Conservation (phyloP, 352 stramenopile genomes). For the Globisporangium uncinulatum region DNA sequence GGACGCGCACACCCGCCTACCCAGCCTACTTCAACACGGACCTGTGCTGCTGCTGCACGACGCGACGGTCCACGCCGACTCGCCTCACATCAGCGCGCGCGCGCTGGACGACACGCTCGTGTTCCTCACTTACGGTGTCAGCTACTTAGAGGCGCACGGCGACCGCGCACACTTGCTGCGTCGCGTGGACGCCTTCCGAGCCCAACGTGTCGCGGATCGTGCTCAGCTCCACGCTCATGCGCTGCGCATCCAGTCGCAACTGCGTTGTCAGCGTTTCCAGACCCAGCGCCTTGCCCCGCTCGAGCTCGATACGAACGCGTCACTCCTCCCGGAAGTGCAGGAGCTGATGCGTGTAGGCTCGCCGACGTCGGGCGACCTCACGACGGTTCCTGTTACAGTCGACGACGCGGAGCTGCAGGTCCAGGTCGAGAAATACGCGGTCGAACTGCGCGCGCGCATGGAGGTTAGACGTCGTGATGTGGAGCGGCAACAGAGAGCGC, state of each 20-base stretch:
- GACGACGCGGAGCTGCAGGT: slow-evolving; percentile 28
- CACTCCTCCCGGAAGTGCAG: slow-evolving; percentile 33
- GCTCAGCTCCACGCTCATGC: slow-evolving; percentile 17
- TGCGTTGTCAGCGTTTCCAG: slow-evolving; percentile 41
- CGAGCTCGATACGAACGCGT: slow-evolving; percentile 28
- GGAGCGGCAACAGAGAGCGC: slow-evolving; percentile 29
- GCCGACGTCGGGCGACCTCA: slow-evolving; percentile 2
- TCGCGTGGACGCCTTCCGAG: slow-evolving; percentile 11
- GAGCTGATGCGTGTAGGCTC: slow-evolving; percentile 14
- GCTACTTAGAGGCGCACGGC: slow-evolving; percentile 26
- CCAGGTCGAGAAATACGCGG: slow-evolving; percentile 39
- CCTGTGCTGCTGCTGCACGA: slow-evolving; percentile 24
- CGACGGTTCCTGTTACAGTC: slow-evolving; percentile 18
- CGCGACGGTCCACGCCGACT: slow-evolving; percentile 23
- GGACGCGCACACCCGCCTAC: slow-evolving; percentile 19
- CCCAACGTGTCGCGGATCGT: slow-evolving; percentile 10
- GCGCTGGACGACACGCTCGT: slow-evolving; percentile 44
- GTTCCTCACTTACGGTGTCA: slow-evolving; percentile 35
- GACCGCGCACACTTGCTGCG: slow-evolving; percentile 10
- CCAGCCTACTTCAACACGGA: slow-evolving; percentile 22
- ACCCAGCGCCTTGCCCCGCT: slow-evolving; percentile 37
- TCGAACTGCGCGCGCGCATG: slow-evolving; percentile 28
- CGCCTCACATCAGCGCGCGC: slow-evolving; percentile 25
- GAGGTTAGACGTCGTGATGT: slow-evolving; percentile 28
- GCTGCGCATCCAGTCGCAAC: slow-evolving; percentile 23